A percentile compares a stretch with the other conserved stretches of the same genome.
Evolutionary conservation across 371 early-diverging fungal genomes (phyloP).

Genomic region (Mortierella sp.): DNA sequence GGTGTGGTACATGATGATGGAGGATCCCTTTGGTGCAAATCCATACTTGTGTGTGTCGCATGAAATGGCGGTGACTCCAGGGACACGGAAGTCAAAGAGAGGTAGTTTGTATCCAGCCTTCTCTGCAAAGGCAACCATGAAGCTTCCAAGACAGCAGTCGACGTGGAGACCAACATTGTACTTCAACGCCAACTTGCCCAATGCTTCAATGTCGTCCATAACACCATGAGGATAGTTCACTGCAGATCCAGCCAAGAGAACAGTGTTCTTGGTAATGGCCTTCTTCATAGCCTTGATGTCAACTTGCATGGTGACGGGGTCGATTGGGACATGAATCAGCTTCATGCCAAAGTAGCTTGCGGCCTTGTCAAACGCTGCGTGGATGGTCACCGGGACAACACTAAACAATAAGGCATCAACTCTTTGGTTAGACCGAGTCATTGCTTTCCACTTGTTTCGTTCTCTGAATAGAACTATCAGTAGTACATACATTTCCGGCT

Average conservation of each 20-base stretch:
- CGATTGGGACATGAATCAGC: slow-evolving; percentile 85
- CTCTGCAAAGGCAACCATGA: slow-evolving; percentile 93
- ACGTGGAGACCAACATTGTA: slow-evolving; percentile 91
- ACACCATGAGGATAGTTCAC: slow-evolving; percentile 95
- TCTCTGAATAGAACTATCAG: not conserved
- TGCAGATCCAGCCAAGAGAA: slow-evolving; percentile 93
- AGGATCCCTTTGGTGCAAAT: slow-evolving; percentile 97
- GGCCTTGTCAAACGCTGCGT: slow-evolving; percentile 97
- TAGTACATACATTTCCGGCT: slow-evolving; percentile 88
- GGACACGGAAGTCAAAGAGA: slow-evolving; percentile 89
- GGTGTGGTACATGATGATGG: slow-evolving; percentile 92
- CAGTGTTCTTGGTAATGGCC: slow-evolving; percentile 91
- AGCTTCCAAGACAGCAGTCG: slow-evolving; percentile 97
- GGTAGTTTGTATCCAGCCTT: slow-evolving; percentile 89
- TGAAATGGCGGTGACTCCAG: slow-evolving; percentile 95
- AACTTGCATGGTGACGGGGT: slow-evolving; percentile 81
- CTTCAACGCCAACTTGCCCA: slow-evolving; percentile 85
- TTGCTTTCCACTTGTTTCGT: not conserved
- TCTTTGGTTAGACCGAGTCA: too few relatives aligned
- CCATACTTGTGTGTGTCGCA: slow-evolving; percentile 98
- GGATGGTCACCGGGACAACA: slow-evolving; percentile 89
- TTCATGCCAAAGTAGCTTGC: slow-evolving; percentile 91
- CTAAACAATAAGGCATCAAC: slow-evolving; percentile 51
- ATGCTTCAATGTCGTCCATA: slow-evolving; percentile 88
- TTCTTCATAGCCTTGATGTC: slow-evolving; percentile 76